phyloP scores from a whole-genome alignment of 2,329 filamentous ascomycete species.

The Penicillium sp. region DNA sequence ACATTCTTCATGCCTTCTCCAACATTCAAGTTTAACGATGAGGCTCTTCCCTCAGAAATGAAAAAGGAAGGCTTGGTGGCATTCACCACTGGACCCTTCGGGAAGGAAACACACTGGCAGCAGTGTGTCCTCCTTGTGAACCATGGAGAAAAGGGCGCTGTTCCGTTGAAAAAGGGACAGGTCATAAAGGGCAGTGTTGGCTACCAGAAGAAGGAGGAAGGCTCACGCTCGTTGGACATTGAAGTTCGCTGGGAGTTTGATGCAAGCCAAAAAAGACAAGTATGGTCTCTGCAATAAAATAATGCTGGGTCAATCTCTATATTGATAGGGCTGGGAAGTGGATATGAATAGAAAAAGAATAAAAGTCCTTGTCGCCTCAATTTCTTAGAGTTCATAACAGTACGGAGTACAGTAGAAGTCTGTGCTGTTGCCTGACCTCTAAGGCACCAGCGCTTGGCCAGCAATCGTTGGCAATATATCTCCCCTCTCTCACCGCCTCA shows the following conservation, averaged over 20 bases:
- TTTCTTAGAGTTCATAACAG: too few relatives aligned
- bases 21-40: slow-evolving; percentile 47
- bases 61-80: slow-evolving; percentile 62
- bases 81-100: slow-evolving; percentile 80
- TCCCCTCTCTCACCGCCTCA: neutral
- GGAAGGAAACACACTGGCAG: slow-evolving; percentile 82
- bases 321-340: neutral
- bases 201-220: slow-evolving; percentile 66
- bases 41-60: slow-evolving; percentile 59
- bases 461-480: too few relatives aligned
- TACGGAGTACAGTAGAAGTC: too few relatives aligned
- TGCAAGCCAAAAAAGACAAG: slow-evolving; percentile 39
- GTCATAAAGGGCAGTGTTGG: slow-evolving; percentile 63
- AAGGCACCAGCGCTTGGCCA: too few relatives aligned
- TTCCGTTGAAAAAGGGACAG: slow-evolving; percentile 51
- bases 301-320: neutral
- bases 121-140: slow-evolving; percentile 74
- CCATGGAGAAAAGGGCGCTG: slow-evolving; percentile 46
- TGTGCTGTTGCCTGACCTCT: too few relatives aligned
- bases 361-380: too few relatives aligned
- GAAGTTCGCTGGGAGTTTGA: slow-evolving; percentile 58
- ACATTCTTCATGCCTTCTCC: slow-evolving; percentile 75
- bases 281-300: slow-evolving; percentile 39
- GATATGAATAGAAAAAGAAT: neutral
- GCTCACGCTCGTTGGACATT: slow-evolving; percentile 66